Evolutionary conservation across 2,329 filamentous ascomycete genomes (phyloP).

Genomic region (Herpotrichia juniperi): DNA sequence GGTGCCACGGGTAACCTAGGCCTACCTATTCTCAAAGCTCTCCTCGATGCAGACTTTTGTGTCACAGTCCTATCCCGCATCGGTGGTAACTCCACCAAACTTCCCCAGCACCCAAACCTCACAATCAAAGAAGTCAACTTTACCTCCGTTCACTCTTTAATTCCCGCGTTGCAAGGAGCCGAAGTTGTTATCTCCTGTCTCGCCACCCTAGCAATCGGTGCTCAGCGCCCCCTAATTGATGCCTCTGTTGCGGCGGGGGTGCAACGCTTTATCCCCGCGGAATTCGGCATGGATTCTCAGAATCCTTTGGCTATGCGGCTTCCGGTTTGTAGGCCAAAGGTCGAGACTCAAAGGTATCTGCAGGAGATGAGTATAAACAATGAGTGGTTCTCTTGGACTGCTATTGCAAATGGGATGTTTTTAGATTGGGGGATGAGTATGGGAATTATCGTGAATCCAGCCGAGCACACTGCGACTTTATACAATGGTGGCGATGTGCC

Average conservation of each 20-base stretch:
- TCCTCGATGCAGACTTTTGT: constrained; percentile 28
- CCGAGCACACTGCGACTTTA: constrained; percentile 33
- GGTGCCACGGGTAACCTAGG: constrained; percentile 37
- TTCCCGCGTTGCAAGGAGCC: constrained; percentile 30
- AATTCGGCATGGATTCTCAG: constrained; percentile 47
- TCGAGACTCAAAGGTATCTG: constrained; percentile 8
- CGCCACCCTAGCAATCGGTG: constrained; percentile 19
- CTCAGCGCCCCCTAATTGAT: constrained; percentile 38
- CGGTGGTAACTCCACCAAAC: constrained; percentile 9
- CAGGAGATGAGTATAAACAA: neutral
- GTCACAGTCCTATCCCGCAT: constrained; percentile 40
- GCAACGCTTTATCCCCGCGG: constrained; percentile 48
- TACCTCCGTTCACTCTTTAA: constrained; percentile 15
- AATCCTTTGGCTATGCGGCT: constrained; percentile 24
- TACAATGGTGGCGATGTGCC: constrained; percentile 43
- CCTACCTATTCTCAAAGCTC: constrained; percentile 31
- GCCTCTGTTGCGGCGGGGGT: constrained; percentile 49
- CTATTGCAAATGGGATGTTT: constrained; percentile 44
- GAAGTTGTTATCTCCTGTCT: constrained; percentile 40
- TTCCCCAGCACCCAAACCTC: constrained; percentile 18
- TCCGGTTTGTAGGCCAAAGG: constrained; percentile 11
- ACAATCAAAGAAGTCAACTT: constrained; percentile 30
- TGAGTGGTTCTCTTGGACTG: constrained; percentile 36
- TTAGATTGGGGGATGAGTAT: constrained; percentile 43
- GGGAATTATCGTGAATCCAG: constrained; percentile 37